phyloP scores from a whole-genome alignment of 2,329 filamentous ascomycete species.

The Ascocoryne sarcoides region DNA sequence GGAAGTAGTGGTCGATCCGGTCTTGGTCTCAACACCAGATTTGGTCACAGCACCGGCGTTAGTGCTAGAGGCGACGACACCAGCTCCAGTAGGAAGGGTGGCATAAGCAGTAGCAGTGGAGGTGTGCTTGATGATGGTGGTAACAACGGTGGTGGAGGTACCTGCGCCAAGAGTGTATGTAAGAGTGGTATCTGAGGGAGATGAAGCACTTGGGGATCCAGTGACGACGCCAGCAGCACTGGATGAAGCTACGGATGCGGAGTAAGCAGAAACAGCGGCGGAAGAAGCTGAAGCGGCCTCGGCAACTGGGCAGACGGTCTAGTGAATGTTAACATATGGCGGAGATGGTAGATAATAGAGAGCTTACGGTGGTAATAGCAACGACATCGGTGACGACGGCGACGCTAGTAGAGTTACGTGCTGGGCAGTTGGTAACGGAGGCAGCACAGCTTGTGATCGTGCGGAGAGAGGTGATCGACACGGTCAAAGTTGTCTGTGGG shows the following conservation, averaged over 20 bases:
- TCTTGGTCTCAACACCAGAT: background rate
- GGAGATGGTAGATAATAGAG: no score
- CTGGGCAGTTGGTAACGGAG: slow-evolving; percentile 1
- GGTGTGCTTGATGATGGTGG: slow-evolving; percentile 35
- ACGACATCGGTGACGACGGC: background rate
- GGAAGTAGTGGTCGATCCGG: slow-evolving; percentile 7
- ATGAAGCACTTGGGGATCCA: slow-evolving; percentile 1
- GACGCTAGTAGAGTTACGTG: background rate
- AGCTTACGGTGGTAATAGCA: background rate
- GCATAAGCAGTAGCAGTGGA: slow-evolving; percentile 25
- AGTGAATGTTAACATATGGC: slow-evolving; percentile 5
- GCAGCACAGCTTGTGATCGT: slow-evolving; percentile 1
- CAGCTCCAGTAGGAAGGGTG: slow-evolving; percentile 10
- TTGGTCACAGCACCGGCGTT: slow-evolving; percentile 1
- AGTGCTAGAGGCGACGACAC: slow-evolving; percentile 4
- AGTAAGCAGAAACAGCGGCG: slow-evolving; percentile 30
- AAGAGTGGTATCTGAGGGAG: slow-evolving; percentile 24
- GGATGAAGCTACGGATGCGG: slow-evolving; percentile 6
- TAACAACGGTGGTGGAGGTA: slow-evolving; percentile 37
- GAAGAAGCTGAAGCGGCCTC: slow-evolving; percentile 33
- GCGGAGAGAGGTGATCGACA: background rate
- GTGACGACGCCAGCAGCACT: slow-evolving; percentile 8
- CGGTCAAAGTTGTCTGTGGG: background rate
- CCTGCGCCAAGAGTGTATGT: slow-evolving; percentile 34
- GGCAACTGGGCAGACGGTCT: slow-evolving; percentile 40